phyloP scores from a whole-genome alignment of 176 grass and related monocot genomes.

The Echinochloa phyllopogon region DNA sequence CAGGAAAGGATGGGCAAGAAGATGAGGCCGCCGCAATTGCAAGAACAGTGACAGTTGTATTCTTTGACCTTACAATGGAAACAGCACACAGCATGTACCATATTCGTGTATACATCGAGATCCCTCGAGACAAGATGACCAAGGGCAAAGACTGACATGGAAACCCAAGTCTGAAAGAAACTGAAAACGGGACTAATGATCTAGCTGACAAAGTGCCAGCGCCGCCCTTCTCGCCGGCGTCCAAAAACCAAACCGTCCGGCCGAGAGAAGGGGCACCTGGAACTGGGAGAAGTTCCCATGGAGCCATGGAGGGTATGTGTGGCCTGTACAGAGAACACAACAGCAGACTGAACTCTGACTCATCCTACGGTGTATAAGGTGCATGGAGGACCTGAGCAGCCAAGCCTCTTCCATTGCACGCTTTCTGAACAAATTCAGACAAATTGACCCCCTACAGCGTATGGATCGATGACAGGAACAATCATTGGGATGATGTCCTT shows the following conservation, averaged over 20 bases:
- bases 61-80: constrained; percentile 27
- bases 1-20: neutral
- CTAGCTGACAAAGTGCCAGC: neutral
- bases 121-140: neutral
- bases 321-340: constrained; percentile 54
- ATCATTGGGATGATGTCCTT: constrained; percentile 48
- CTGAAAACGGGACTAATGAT: constrained; percentile 2
- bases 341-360: constrained; percentile 6
- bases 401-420: constrained; percentile 62
- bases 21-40: constrained; percentile 5
- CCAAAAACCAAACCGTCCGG: constrained; percentile 41
- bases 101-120: constrained; percentile 32
- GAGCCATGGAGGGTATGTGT: constrained; percentile 30
- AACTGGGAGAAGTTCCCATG: constrained; percentile 8
- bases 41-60: constrained; percentile 24
- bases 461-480: no score
- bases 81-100: constrained; percentile 33
- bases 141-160: constrained; percentile 19
- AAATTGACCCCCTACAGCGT: neutral
- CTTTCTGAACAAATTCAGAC: neutral
- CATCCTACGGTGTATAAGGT: constrained; percentile 44
- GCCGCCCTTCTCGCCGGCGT: constrained; percentile 29
- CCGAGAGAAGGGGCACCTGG: constrained; percentile 7
- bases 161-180: constrained; percentile 30
- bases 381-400: constrained; percentile 65